Evolutionary conservation across 805 yeast species (phyloP).

Genomic region (Maudiozyma bulderi): DNA sequence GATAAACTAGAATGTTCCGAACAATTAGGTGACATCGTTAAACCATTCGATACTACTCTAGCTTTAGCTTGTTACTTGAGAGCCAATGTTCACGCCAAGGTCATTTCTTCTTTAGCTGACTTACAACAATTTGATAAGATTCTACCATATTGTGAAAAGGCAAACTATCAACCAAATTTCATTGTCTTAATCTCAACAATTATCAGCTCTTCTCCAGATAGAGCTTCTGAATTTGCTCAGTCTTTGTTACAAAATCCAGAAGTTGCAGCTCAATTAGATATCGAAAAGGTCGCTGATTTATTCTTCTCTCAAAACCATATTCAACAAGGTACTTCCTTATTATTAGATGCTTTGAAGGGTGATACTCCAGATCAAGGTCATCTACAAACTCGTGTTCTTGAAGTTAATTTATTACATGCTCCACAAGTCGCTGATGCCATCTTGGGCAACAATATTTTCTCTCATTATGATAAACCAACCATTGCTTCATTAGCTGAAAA

Average conservation of each 20-base stretch:
- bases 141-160: constrained; percentile 85
- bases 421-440: constrained; percentile 99
- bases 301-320: constrained; percentile 89
- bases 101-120: constrained; percentile 86
- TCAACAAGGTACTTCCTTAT: constrained; percentile 96
- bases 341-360: constrained; percentile 88
- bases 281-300: constrained; percentile 84
- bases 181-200: constrained; percentile 82
- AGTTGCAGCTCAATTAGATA: constrained; percentile 50
- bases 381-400: constrained; percentile 87
- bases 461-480: constrained; percentile 88
- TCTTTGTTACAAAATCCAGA: constrained; percentile 63
- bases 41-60: constrained; percentile 73
- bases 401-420: constrained; percentile 86
- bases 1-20: constrained; percentile 92
- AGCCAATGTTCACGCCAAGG: constrained; percentile 76
- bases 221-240: constrained; percentile 94
- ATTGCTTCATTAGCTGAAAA: constrained; percentile 89
- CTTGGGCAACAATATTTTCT: constrained; percentile 88
- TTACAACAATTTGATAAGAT: constrained; percentile 94
- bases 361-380: constrained; percentile 94
- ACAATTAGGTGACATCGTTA: constrained; percentile 92
- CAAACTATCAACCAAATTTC: constrained; percentile 81
- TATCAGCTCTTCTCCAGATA: constrained; percentile 90
- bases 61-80: constrained; percentile 88